These are phyloP conservation scores for Monsonia emarginata DNA, from an alignment of 441 rosid species.

Conservation along the genomic window DNA sequence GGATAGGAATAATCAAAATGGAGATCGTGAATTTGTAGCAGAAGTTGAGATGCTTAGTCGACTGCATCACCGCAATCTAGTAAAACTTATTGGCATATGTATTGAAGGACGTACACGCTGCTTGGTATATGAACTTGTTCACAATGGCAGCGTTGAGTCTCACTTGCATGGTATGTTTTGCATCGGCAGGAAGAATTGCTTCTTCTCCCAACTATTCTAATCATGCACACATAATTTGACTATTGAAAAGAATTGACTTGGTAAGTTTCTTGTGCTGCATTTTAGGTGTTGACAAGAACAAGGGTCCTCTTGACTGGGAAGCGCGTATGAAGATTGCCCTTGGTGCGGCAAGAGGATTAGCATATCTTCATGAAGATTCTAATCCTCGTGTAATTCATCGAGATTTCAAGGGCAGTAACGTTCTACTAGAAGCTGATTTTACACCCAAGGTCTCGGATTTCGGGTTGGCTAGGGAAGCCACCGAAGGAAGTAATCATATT, in stretches of 20 bases:
- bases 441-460: conserved; percentile 90
- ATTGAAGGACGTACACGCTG: conserved; percentile 72
- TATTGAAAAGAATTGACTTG: neutral
- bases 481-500: conserved; percentile 75
- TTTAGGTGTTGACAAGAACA: conserved; percentile 60
- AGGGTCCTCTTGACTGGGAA: conserved; percentile 73
- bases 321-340: conserved; percentile 82
- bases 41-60: conserved; percentile 98
- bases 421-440: conserved; percentile 77
- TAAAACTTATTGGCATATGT: conserved; percentile 85
- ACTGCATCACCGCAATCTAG: conserved; percentile 88
- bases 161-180: conserved; percentile 66
- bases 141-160: conserved; percentile 93
- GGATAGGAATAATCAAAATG: conserved; percentile 88
- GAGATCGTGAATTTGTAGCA: conserved; percentile 82
- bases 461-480: conserved; percentile 83
- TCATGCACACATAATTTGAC: no score
- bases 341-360: conserved; percentile 85
- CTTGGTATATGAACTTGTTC: conserved; percentile 83
- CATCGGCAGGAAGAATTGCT: neutral
- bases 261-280: neutral
- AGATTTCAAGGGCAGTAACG: conserved; percentile 92
- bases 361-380: conserved; percentile 94
- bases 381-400: conserved; percentile 91
- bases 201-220: no score